Evolutionary conservation across 345 rosid species (phyloP).

Genomic region (Trapa bicornis): DNA sequence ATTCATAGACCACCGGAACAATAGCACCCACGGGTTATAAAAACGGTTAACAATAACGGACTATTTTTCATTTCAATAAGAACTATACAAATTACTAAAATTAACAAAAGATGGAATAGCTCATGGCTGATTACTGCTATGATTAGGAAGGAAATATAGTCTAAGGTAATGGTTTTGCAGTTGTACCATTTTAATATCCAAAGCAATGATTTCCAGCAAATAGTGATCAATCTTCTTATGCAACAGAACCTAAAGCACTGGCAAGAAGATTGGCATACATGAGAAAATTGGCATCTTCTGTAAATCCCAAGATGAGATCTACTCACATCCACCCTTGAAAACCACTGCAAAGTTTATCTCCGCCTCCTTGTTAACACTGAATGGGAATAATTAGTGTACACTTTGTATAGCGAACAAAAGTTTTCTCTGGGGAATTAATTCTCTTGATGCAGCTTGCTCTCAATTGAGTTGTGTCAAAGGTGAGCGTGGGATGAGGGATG

Average conservation of each 20-base stretch:
- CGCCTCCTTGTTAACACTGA: background rate
- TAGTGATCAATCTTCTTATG: background rate
- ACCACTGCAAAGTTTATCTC: too few species aligned
- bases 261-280: background rate
- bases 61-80: too few species aligned
- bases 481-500: constrained; percentile 69
- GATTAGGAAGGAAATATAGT: too few species aligned
- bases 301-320: constrained; percentile 3
- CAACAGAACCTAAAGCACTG: background rate
- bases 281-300: background rate
- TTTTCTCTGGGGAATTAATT: background rate
- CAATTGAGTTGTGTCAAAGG: constrained; percentile 78
- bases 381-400: constrained; percentile 6
- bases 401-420: background rate
- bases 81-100: too few species aligned
- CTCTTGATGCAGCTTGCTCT: constrained; percentile 1
- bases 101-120: too few species aligned
- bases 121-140: too few species aligned
- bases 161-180: too few species aligned
- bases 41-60: too few species aligned
- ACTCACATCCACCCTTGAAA: background rate
- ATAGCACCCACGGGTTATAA: too few species aligned
- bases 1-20: too few species aligned
- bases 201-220: too few species aligned
- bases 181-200: too few species aligned